phyloP scores from a whole-genome alignment of 73 alveolate genomes.

The Loxodes magnus region DNA sequence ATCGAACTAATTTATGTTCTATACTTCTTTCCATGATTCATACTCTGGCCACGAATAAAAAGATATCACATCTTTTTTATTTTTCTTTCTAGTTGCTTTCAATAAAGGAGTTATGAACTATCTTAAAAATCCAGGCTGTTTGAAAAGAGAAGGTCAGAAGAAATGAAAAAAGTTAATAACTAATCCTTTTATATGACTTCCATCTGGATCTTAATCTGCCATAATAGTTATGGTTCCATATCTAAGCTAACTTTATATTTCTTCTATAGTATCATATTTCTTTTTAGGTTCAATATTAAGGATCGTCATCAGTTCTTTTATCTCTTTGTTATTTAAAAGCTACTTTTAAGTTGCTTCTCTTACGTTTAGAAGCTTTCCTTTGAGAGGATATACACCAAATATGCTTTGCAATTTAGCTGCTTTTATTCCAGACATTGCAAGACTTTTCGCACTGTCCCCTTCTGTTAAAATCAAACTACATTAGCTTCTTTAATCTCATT shows the following conservation, averaged over 20 bases:
- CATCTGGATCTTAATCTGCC: conserved; percentile 99
- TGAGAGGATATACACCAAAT: conserved; percentile 97
- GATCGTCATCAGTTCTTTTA: conserved; percentile 88
- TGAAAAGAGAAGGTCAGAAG: conserved; percentile 96
- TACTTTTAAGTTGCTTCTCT: conserved; percentile 85
- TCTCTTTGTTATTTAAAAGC: conserved; percentile 88
- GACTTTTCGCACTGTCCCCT: conserved; percentile 99
- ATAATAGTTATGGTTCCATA: conserved; percentile 97
- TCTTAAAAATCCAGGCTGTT: conserved; percentile 86
- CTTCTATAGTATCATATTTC: conserved; percentile 72
- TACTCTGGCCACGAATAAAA: conserved; percentile 95
- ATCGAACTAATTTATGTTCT: conserved; percentile 60
- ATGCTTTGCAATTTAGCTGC: conserved; percentile 96
- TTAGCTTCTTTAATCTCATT: conserved; percentile 22
- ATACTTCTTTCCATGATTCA: conserved; percentile 68
- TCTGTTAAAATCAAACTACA: conserved; percentile 95
- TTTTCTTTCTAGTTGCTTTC: conserved; percentile 81
- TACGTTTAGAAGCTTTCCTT: conserved; percentile 96
- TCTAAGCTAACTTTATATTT: too few relatives aligned
- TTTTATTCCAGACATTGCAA: conserved; percentile 98
- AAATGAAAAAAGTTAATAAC: conserved; percentile 91
- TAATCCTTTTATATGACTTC: conserved; percentile 99
- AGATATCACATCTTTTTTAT: conserved; percentile 31
- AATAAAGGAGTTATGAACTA: conserved; percentile 98
- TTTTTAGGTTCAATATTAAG: conserved; percentile 86